Conservation (phyloP, 1,139 yeast genomes). For the Taphrina pruni region DNA sequence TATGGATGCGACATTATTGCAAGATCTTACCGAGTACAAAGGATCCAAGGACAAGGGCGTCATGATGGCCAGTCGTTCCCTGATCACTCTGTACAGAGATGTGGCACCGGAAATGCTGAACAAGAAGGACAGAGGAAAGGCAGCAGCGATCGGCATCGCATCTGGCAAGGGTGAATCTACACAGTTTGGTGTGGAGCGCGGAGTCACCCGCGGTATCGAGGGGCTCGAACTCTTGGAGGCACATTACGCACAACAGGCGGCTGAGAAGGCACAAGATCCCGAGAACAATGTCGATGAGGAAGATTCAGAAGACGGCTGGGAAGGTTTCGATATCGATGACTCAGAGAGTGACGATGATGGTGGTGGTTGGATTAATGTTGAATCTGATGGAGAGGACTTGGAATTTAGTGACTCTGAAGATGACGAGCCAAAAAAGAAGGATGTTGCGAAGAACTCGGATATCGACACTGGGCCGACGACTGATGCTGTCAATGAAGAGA, state of each 20-base stretch:
- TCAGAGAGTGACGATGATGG: slow-evolving; percentile 54
- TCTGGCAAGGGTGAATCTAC: slow-evolving; percentile 45
- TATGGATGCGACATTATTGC: slow-evolving; percentile 81
- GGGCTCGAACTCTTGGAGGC: slow-evolving; percentile 88
- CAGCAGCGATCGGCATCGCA: slow-evolving; percentile 77
- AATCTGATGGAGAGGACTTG: slow-evolving; percentile 60
- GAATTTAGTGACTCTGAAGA: slow-evolving; percentile 54
- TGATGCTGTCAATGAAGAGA: slow-evolving; percentile 43
- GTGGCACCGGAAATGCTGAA: slow-evolving; percentile 94
- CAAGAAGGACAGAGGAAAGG: slow-evolving; percentile 89
- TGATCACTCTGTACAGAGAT: slow-evolving; percentile 84
- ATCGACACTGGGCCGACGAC: slow-evolving; percentile 47
- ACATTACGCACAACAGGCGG: slow-evolving; percentile 77
- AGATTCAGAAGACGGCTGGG: slow-evolving; percentile 63
- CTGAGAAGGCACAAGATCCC: slow-evolving; percentile 53
- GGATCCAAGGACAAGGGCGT: slow-evolving; percentile 94
- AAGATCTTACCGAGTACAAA: slow-evolving; percentile 86
- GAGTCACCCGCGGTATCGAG: slow-evolving; percentile 71
- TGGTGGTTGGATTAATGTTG: slow-evolving; percentile 63
- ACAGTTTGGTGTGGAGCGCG: slow-evolving; percentile 71
- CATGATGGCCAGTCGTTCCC: slow-evolving; percentile 90
- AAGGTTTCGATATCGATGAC: slow-evolving; percentile 56
- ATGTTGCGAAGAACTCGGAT: slow-evolving; percentile 47
- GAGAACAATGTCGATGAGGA: slow-evolving; percentile 59
- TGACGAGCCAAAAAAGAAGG: slow-evolving; percentile 50